Evolutionary conservation across 371 early-diverging fungal species (phyloP).

Genomic region (Dentiscutata heterogama): DNA sequence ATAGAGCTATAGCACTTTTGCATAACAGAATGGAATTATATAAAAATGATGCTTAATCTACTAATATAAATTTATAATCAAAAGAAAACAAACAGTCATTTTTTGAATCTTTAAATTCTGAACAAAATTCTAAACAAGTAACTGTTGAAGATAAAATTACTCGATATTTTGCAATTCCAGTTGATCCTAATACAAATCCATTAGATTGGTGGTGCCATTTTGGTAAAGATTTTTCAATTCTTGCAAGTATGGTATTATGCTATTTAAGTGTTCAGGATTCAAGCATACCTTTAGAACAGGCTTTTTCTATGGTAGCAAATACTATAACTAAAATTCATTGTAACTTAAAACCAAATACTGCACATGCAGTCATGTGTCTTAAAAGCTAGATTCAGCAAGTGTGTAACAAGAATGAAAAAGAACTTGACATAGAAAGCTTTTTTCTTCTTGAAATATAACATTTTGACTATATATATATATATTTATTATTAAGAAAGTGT

Average conservation of each 20-base stretch:
- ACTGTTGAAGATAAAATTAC: constrained; percentile 24
- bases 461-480: too few species aligned
- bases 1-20: not conserved
- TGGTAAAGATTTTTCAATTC: not conserved
- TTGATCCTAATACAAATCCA: constrained; percentile 5
- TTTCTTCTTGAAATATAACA: too few species aligned
- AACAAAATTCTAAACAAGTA: not conserved
- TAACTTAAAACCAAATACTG: constrained; percentile 26
- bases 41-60: not conserved
- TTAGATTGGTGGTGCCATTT: not conserved
- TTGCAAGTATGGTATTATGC: not conserved
- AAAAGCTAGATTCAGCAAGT: constrained; percentile 30
- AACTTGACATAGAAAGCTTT: too few species aligned
- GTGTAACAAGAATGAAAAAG: not conserved
- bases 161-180: not conserved
- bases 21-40: not conserved
- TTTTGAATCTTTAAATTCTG: not conserved
- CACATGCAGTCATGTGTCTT: constrained; percentile 25
- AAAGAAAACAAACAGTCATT: not conserved
- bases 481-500: too few species aligned
- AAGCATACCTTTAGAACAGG: constrained; percentile 32
- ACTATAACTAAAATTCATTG: constrained; percentile 25
- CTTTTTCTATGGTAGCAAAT: constrained; percentile 21
- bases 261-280: constrained; percentile 26
- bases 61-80: not conserved